phyloP scores from a whole-genome alignment of 257 asterid species.

The Solanum clarkiae region DNA sequence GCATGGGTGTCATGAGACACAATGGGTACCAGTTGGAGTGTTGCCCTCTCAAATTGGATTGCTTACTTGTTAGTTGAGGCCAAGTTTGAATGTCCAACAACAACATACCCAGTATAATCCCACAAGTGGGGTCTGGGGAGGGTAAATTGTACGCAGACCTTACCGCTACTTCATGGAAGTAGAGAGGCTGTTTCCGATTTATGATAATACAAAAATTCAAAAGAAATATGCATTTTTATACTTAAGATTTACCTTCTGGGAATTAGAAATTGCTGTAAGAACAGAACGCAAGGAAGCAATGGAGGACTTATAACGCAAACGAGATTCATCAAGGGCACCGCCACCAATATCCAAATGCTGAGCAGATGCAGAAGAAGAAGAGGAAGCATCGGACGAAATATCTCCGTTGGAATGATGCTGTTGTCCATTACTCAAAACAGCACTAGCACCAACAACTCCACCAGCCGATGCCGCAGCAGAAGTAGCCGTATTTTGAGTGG shows the following conservation, averaged over 20 bases:
- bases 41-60: too few species aligned
- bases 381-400: slow-evolving; percentile 33
- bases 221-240: background rate
- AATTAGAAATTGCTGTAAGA: slow-evolving; percentile 44
- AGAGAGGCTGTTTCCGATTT: too few species aligned
- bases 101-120: too few species aligned
- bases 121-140: too few species aligned
- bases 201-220: background rate
- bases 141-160: too few species aligned
- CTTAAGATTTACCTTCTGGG: slow-evolving; percentile 40
- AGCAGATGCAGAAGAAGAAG: slow-evolving; percentile 45
- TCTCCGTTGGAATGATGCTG: slow-evolving; percentile 38
- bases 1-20: too few species aligned
- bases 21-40: too few species aligned
- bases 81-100: too few species aligned
- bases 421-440: slow-evolving; percentile 17
- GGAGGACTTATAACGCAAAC: slow-evolving; percentile 61
- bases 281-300: slow-evolving; percentile 62
- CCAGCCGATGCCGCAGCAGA: background rate
- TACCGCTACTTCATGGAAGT: too few species aligned
- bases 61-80: too few species aligned
- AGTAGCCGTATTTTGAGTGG: slow-evolving; percentile 2
- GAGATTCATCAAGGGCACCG: slow-evolving; percentile 84
- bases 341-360: slow-evolving; percentile 59
- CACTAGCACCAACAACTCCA: background rate